Conservation (phyloP, 495 filamentous ascomycete species). For the Apodospora peruviana region DNA sequence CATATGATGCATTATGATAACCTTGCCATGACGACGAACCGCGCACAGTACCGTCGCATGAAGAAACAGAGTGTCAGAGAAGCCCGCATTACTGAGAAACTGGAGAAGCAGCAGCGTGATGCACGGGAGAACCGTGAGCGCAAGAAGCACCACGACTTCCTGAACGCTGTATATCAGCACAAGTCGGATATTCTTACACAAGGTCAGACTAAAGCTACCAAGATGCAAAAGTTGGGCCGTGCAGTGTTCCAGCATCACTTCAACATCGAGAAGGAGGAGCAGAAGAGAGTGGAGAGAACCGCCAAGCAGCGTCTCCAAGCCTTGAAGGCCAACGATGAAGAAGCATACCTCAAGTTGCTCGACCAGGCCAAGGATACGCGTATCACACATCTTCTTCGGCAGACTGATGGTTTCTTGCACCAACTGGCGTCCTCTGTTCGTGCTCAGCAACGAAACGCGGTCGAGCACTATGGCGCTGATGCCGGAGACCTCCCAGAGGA, state of each 20-base stretch:
- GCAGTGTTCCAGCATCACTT: constrained; percentile 84
- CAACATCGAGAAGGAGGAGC: constrained; percentile 97
- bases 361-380: constrained; percentile 98
- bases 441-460: constrained; percentile 78
- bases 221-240: constrained; percentile 78
- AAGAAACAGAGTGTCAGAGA: constrained; percentile 97
- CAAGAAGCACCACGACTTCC: constrained; percentile 89
- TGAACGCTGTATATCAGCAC: constrained; percentile 62
- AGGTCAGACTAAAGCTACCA: constrained; percentile 40
- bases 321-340: constrained; percentile 97
- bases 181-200: constrained; percentile 37
- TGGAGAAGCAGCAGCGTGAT: constrained; percentile 97
- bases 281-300: constrained; percentile 92
- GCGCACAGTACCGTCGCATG: constrained; percentile 79
- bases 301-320: constrained; percentile 99
- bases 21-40: constrained; percentile 89
- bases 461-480: constrained; percentile 68
- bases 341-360: constrained; percentile 92
- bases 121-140: constrained; percentile 89
- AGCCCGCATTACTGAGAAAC: constrained; percentile 92
- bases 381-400: constrained; percentile 91
- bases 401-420: constrained; percentile 94
- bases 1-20: constrained; percentile 93
- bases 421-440: constrained; percentile 92
- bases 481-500: constrained; percentile 50